Percentiles rank a stretch among this genome's conserved stretches.
Conservation (phyloP, 2,329 filamentous ascomycete species). For the Neodidymelliopsis sp. region DNA sequence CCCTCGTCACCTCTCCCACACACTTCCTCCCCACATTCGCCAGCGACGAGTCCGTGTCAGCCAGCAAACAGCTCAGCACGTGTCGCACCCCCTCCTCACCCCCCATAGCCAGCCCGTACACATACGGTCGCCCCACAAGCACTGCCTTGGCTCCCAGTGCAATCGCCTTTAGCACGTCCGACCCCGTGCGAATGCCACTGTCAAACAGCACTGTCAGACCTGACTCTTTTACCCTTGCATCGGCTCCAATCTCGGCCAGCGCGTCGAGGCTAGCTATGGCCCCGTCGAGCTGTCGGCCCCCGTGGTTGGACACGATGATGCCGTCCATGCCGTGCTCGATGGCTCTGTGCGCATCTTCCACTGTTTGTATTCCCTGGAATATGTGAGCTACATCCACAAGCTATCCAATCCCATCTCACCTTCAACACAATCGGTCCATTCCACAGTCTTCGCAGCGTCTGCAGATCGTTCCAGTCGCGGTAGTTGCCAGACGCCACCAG, state of each 20-base stretch:
- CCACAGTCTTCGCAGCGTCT: conserved; percentile 45
- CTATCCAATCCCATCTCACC: neutral
- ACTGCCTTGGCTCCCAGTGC: conserved; percentile 49
- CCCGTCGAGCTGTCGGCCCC: conserved; percentile 48
- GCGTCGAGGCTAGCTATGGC: conserved; percentile 46
- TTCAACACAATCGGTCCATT: conserved; percentile 50
- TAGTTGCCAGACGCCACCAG: conserved; percentile 46
- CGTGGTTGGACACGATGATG: conserved; percentile 50
- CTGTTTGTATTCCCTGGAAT: conserved; percentile 44
- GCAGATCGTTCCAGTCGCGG: conserved; percentile 45
- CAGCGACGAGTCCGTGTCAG: conserved; percentile 41
- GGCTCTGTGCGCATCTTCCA: conserved; percentile 47
- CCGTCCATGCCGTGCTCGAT: conserved; percentile 48
- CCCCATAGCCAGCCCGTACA: conserved; percentile 48
- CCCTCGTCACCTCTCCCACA: conserved; percentile 35
- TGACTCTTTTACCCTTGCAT: conserved; percentile 41
- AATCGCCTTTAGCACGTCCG: conserved; percentile 48
- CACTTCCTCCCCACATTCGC: conserved; percentile 44
- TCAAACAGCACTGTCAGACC: conserved; percentile 47
- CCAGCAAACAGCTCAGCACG: conserved; percentile 45
- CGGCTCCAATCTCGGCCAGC: conserved; percentile 45
- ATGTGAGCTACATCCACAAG: neutral
- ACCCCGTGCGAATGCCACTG: conserved; percentile 46
- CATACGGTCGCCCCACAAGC: conserved; percentile 46
- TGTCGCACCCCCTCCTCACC: conserved; percentile 50